Conservation (phyloP, 2,329 filamentous ascomycete species). For the Ophiostoma australiae region DNA sequence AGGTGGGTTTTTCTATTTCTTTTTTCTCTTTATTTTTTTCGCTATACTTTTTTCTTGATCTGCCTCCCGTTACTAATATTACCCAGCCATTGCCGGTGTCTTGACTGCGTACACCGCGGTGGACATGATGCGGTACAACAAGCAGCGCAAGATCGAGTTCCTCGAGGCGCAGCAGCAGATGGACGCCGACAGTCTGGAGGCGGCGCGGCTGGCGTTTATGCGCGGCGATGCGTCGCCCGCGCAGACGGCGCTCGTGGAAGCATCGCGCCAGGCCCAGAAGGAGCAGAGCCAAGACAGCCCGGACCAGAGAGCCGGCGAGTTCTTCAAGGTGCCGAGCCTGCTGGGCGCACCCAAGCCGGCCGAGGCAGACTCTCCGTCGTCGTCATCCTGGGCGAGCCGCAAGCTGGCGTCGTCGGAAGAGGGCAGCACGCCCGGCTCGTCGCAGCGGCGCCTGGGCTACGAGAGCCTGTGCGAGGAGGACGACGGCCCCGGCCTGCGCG, state of each 20-base stretch:
- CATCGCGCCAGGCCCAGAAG: conserved; percentile 46
- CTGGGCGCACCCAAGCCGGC: conserved; percentile 41
- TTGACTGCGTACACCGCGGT: conserved; percentile 55
- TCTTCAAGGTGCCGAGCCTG: conserved; percentile 47
- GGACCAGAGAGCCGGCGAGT: conserved; percentile 19
- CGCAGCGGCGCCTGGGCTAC: conserved; percentile 32
- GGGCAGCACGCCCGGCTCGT: conserved; percentile 28
- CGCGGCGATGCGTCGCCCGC: conserved; percentile 53
- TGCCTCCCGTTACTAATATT: background rate
- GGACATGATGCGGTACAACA: conserved; percentile 59
- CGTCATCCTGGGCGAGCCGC: conserved; percentile 36
- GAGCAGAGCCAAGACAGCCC: conserved; percentile 14
- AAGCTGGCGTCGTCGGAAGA: conserved; percentile 38
- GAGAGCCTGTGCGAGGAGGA: conserved; percentile 34
- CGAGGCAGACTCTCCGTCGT: conserved; percentile 28
- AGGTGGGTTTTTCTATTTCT: conserved; percentile 39
- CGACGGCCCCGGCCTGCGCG: conserved; percentile 31
- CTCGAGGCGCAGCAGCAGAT: conserved; percentile 51
- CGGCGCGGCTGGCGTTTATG: conserved; percentile 57
- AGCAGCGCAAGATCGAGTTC: conserved; percentile 56
- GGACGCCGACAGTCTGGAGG: conserved; percentile 51
- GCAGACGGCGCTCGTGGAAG: conserved; percentile 53
- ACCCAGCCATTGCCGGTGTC: conserved; percentile 53
- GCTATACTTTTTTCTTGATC: too few relatives aligned
- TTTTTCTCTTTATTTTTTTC: background rate